Percentiles rank a stretch among this genome's conserved stretches.
Evolutionary conservation across 257 asterid genomes (phyloP).

Genomic region (Penstemon davidsonii): DNA sequence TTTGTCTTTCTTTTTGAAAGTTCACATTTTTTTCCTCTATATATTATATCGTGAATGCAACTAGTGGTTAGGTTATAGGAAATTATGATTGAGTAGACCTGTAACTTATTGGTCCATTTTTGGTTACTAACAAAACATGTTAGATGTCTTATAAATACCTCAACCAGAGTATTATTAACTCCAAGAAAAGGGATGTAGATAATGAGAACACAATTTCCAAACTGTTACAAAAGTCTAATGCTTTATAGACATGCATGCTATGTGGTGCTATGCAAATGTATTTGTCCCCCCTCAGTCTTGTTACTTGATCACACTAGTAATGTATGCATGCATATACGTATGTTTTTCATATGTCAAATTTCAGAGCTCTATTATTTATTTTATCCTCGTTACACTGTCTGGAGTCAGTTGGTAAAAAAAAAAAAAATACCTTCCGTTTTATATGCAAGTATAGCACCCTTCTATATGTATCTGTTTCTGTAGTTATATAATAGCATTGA

Average conservation of each 20-base stretch:
- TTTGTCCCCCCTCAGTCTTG: not conserved
- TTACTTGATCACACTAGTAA: not conserved
- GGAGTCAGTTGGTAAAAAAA: not conserved
- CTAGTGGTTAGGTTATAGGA: not conserved
- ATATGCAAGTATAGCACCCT: not conserved
- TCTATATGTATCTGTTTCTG: not conserved
- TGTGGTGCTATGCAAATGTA: not conserved
- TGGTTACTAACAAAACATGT: not conserved
- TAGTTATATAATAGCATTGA: slow-evolving; percentile 11
- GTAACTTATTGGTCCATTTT: not conserved
- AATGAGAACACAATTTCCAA: not conserved
- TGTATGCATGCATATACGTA: not conserved
- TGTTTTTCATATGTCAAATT: too few species aligned
- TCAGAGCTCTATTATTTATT: not conserved
- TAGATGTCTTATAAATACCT: slow-evolving; percentile 12
- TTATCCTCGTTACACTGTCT: not conserved
- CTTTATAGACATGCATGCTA: slow-evolving; percentile 20
- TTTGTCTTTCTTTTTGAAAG: slow-evolving; percentile 3
- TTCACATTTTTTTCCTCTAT: slow-evolving; percentile 5
- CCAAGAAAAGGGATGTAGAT: slow-evolving; percentile 6
- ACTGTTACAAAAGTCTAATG: slow-evolving; percentile 2
- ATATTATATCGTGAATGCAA: not conserved
- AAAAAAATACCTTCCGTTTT: not conserved
- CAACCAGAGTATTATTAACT: slow-evolving; percentile 14
- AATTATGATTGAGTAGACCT: not conserved